Conservation (phyloP, 108 stramenopile genomes). For the Cyclotella atomus region DNA sequence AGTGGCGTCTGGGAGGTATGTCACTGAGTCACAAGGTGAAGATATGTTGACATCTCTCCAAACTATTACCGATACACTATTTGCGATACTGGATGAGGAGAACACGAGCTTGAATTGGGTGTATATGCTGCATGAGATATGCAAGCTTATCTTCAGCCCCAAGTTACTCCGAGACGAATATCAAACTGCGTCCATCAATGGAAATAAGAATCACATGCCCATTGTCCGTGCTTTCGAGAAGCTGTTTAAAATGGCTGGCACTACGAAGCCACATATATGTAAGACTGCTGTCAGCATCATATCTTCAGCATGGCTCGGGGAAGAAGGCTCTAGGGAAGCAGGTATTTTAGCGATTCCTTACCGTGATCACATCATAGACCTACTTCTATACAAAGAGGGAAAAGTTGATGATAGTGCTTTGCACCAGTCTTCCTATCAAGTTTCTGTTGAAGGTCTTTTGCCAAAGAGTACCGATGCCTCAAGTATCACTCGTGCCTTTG, state of each 20-base stretch:
- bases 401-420: slow-evolving; percentile 61
- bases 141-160: slow-evolving; percentile 67
- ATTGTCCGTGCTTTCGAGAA: slow-evolving; percentile 69
- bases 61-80: slow-evolving; percentile 58
- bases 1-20: slow-evolving; percentile 20
- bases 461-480: slow-evolving; percentile 50
- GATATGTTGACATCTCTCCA: slow-evolving; percentile 38
- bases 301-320: slow-evolving; percentile 70
- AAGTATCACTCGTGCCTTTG: slow-evolving; percentile 72
- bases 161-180: slow-evolving; percentile 66
- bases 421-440: slow-evolving; percentile 47
- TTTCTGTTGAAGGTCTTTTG: slow-evolving; percentile 10
- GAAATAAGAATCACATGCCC: slow-evolving; percentile 46
- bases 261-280: slow-evolving; percentile 60
- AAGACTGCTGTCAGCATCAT: slow-evolving; percentile 61
- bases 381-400: slow-evolving; percentile 81
- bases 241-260: slow-evolving; percentile 64
- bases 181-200: slow-evolving; percentile 21
- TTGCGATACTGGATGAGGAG: slow-evolving; percentile 61
- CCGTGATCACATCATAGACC: slow-evolving; percentile 29
- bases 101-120: slow-evolving; percentile 46
- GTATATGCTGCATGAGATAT: slow-evolving; percentile 81
- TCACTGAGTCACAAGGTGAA: slow-evolving; percentile 23
- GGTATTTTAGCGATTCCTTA: slow-evolving; percentile 82
- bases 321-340: slow-evolving; percentile 17